Conservation (phyloP, 495 filamentous ascomycete species). For the Aspergillus avenaceus region DNA sequence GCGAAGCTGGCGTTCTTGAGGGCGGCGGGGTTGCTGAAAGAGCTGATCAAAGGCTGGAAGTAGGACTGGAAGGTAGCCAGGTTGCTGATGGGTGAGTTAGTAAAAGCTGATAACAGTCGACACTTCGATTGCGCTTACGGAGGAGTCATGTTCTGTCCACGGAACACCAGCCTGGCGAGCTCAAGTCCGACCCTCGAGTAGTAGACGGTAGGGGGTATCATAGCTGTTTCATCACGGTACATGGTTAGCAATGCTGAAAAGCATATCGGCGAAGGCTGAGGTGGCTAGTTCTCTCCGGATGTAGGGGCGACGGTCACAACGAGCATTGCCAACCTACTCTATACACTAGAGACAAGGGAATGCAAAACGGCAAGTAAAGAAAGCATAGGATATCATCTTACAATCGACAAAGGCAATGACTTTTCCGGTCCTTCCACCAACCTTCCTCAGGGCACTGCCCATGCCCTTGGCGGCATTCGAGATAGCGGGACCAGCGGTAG, state of each 20-base stretch:
- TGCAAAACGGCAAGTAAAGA: background rate
- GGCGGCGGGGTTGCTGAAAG: slow-evolving; percentile 59
- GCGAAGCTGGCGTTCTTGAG: slow-evolving; percentile 41
- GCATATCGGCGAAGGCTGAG: slow-evolving; percentile 1
- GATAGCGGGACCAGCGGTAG: slow-evolving; percentile 74
- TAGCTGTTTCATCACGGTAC: slow-evolving; percentile 48
- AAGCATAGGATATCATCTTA: slow-evolving; percentile 48
- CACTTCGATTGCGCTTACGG: slow-evolving; percentile 62
- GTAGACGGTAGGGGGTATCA: slow-evolving; percentile 83
- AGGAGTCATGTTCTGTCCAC: slow-evolving; percentile 84
- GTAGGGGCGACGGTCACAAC: slow-evolving; percentile 4
- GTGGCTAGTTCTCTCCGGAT: slow-evolving; percentile 19
- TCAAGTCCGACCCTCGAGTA: slow-evolving; percentile 87
- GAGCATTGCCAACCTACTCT: background rate
- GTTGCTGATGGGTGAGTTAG: slow-evolving; percentile 44
- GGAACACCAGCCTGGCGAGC: slow-evolving; percentile 80
- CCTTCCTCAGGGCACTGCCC: slow-evolving; percentile 61
- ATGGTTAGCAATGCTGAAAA: slow-evolving; percentile 24
- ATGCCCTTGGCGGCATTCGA: slow-evolving; percentile 62
- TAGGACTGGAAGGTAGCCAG: slow-evolving; percentile 80
- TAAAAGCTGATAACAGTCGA: background rate
- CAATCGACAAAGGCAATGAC: slow-evolving; percentile 79
- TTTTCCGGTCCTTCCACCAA: slow-evolving; percentile 82
- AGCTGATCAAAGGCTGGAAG: slow-evolving; percentile 69
- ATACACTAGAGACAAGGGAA: background rate